Evolutionary conservation across 139 green algal species (phyloP), one percentile per base, ranked within the genome.

Genomic region (Dunaliella primolecta): DNA sequence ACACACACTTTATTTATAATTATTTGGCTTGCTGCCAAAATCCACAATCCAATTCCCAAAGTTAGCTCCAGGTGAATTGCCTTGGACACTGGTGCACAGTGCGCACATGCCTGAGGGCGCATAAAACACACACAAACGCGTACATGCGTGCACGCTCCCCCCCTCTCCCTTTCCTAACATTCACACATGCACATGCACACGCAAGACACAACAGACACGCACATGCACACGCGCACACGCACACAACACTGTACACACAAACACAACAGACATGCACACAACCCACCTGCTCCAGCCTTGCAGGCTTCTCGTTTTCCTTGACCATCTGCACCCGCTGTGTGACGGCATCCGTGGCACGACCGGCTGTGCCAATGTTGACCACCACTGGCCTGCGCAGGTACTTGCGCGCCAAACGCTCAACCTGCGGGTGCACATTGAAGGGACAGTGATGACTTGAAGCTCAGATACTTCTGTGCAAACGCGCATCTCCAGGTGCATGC

Each of bases 291-390:
- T 93, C 88, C 87, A 97, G 88, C 77, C 88, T 75, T 25, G 56
- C 20, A 3, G 91, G 81, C 90, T 98, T 98, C 75, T 97, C 93
- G 82, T 97, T 97, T 80, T 97, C 94, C 87, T 96, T 95, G 75
- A 91, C 30, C 82, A 90, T 90, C 23, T 95, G 81, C 30, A 99
- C 93, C 3, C 88, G 88, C 92, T 99, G 97, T 15, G 94, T 96
- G 33, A 99, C 95, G 84, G 96, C 96, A 78, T 98, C 95, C 0
- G 93, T 94, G 2, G 94, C 95, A 80, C 93, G 92, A 74, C 97
- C 97, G 1, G 94, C 95, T 1, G 80, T 92, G 71, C 97, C 97
- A 38, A 99, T 98, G 84, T 89, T 98, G 37, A 99, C 91, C 15
- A 97, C 92, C 20, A 98, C 89, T 3, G 95, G 94, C 25, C 95